These are phyloP conservation scores for Cladophialophora yegresii DNA, from an alignment of 2,329 filamentous ascomycete genomes.

Conservation along the genomic window DNA sequence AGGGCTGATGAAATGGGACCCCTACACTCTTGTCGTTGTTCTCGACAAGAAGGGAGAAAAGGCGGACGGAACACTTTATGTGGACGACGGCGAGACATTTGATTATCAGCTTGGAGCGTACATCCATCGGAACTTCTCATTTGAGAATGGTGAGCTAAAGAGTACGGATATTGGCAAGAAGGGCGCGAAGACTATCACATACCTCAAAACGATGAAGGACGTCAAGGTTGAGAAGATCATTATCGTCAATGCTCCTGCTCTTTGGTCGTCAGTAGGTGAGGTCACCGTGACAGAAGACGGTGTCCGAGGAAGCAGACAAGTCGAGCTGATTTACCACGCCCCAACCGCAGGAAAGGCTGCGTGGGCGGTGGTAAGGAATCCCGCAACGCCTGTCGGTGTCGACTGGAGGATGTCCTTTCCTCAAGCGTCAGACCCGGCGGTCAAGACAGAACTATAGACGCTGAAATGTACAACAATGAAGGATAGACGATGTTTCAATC, in stretches of 20 bases:
- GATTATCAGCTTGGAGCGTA: slow-evolving; percentile 83
- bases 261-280: slow-evolving; percentile 67
- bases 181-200: slow-evolving; percentile 67
- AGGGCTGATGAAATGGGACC: slow-evolving; percentile 88
- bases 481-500: not conserved
- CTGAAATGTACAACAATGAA: slow-evolving; percentile 5
- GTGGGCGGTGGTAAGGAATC: slow-evolving; percentile 66
- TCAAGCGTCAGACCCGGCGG: slow-evolving; percentile 4
- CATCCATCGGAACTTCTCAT: slow-evolving; percentile 79
- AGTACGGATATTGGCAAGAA: slow-evolving; percentile 68
- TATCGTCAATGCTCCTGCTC: slow-evolving; percentile 73
- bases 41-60: slow-evolving; percentile 65
- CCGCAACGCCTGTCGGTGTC: slow-evolving; percentile 61
- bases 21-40: slow-evolving; percentile 85
- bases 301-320: slow-evolving; percentile 49
- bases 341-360: slow-evolving; percentile 57
- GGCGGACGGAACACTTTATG: slow-evolving; percentile 80
- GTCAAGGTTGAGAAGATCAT: slow-evolving; percentile 83
- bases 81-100: slow-evolving; percentile 92
- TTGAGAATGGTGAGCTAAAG: slow-evolving; percentile 61
- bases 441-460: slow-evolving; percentile 33
- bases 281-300: slow-evolving; percentile 55
- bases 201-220: slow-evolving; percentile 74
- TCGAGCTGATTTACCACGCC: slow-evolving; percentile 63
- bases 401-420: slow-evolving; percentile 65